Conservation (phyloP, 306 rosid species). For the Prunus dulcis region DNA sequence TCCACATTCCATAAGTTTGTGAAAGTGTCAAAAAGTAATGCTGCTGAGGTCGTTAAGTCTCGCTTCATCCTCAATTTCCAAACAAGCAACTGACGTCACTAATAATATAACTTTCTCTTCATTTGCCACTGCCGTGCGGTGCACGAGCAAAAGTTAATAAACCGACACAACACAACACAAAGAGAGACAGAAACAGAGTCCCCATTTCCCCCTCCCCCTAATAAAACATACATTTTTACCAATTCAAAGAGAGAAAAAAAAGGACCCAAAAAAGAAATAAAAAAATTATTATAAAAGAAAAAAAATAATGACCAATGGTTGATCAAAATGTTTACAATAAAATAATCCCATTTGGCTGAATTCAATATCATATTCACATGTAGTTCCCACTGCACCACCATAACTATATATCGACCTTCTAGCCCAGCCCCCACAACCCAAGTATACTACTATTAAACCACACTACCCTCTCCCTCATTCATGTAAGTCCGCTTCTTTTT, state of each 20-base stretch:
- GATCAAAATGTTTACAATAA: not conserved
- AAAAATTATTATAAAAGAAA: not conserved
- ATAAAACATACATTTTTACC: not conserved
- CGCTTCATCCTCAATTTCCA: not conserved
- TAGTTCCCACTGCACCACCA: constrained; percentile 20
- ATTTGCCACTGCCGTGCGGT: constrained; percentile 24
- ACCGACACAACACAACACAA: not conserved
- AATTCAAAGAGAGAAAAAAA: not conserved
- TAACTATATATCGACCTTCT: constrained; percentile 13
- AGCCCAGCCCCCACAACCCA: not conserved
- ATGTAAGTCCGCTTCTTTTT: constrained; percentile 2
- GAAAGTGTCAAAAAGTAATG: not conserved
- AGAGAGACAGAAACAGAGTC: not conserved
- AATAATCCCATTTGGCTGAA: constrained; percentile 9
- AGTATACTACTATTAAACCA: not conserved
- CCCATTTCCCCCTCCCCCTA: not conserved
- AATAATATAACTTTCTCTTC: not conserved
- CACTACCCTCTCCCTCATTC: not conserved
- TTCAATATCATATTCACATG: constrained; percentile 1
- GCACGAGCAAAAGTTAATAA: constrained; percentile 9
- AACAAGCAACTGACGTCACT: constrained; percentile 20
- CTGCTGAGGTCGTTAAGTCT: not conserved
- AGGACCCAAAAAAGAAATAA: not conserved
- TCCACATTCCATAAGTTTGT: not conserved
- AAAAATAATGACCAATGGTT: not conserved